These are phyloP conservation scores for Gelatoporia subvermispora DNA, from an alignment of 768 basidiomycete species.

Conservation along the genomic window DNA sequence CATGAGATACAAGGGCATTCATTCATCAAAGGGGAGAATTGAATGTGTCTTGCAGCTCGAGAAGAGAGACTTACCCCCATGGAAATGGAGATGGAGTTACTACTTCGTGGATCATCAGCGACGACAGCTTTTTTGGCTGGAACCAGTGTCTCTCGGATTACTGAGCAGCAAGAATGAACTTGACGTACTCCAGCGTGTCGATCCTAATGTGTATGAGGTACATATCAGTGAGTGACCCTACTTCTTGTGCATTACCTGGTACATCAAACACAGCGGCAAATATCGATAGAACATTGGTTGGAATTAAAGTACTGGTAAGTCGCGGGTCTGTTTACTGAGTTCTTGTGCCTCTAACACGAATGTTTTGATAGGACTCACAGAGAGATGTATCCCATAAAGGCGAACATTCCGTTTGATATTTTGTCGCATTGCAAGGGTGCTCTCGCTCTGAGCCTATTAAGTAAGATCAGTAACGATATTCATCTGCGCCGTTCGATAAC, in stretches of 20 bases:
- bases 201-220: too few relatives aligned
- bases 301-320: slow-evolving; percentile 21
- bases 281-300: slow-evolving; percentile 18
- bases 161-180: too few relatives aligned
- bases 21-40: slow-evolving; percentile 26
- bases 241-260: too few relatives aligned
- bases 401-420: slow-evolving; percentile 1
- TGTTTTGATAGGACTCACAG: slow-evolving; percentile 18
- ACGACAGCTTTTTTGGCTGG: slow-evolving; percentile 53
- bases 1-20: slow-evolving; percentile 14
- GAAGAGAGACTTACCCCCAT: neutral
- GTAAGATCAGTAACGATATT: slow-evolving; percentile 24
- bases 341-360: slow-evolving; percentile 3
- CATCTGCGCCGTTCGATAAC: neutral
- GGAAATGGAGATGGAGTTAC: slow-evolving; percentile 29
- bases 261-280: too few relatives aligned
- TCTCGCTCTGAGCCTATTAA: slow-evolving; percentile 31
- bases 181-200: too few relatives aligned
- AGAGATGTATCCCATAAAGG: slow-evolving; percentile 21
- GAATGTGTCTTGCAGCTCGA: slow-evolving; percentile 36
- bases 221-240: too few relatives aligned
- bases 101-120: slow-evolving; percentile 49
- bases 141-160: slow-evolving; percentile 19
- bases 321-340: neutral
- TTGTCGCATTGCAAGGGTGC: slow-evolving; percentile 34